Evolutionary conservation across 2,329 filamentous ascomycete genomes (phyloP).

Genomic region (Pestalotiopsis sp.): DNA sequence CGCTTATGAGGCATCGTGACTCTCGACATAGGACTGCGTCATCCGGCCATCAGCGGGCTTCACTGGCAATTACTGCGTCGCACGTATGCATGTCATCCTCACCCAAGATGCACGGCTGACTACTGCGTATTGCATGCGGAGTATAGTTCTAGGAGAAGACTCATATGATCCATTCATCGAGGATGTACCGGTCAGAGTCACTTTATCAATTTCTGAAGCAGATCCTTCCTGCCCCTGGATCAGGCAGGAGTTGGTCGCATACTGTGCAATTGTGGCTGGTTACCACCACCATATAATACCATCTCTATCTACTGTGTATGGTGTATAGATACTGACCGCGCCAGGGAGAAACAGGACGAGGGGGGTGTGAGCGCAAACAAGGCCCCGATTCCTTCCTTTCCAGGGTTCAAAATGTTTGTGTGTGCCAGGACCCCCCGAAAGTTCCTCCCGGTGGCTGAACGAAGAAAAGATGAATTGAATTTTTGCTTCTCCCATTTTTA

Average conservation of each 20-base stretch:
- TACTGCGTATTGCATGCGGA: neutral
- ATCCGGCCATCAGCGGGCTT: neutral
- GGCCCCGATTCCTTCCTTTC: neutral
- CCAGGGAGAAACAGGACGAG: neutral
- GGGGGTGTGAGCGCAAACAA: constrained; percentile 6
- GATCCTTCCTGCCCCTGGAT: neutral
- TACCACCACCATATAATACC: neutral
- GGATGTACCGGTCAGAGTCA: neutral
- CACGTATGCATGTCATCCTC: neutral
- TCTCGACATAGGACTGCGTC: neutral
- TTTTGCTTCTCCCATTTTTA: neutral
- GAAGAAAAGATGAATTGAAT: neutral
- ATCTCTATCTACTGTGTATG: neutral
- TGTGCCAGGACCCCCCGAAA: neutral
- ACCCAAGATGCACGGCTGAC: neutral
- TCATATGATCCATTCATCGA: neutral
- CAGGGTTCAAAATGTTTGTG: neutral
- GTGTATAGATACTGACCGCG: too few relatives aligned
- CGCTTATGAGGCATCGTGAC: neutral
- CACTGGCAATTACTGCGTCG: neutral
- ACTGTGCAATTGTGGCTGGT: constrained; percentile 9
- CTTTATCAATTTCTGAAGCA: neutral
- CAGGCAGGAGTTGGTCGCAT: neutral
- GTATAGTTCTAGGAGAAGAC: neutral
- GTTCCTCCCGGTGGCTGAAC: neutral